phyloP scores from a whole-genome alignment of 441 rosid genomes.

The Oxalis stricta region DNA sequence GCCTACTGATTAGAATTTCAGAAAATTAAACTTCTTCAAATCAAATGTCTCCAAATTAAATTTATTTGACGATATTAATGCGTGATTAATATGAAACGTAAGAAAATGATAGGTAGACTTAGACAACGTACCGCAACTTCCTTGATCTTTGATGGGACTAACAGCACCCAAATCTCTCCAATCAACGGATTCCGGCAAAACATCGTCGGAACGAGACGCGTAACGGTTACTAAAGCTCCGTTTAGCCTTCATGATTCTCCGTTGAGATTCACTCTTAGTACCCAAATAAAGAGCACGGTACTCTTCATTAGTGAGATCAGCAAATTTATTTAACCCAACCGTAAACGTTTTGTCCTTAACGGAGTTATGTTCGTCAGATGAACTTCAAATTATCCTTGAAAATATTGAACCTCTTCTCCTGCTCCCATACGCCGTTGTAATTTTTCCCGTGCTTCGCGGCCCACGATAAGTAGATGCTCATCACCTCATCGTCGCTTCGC shows the following conservation, averaged over 20 bases:
- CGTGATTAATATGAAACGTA: neutral
- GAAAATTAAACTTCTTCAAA: too few species aligned
- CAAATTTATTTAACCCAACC: slow-evolving; percentile 45
- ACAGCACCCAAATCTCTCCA: slow-evolving; percentile 58
- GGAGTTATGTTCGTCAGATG: slow-evolving; percentile 40
- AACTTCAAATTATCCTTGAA: slow-evolving; percentile 52
- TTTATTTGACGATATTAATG: too few species aligned
- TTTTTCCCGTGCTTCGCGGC: slow-evolving; percentile 31
- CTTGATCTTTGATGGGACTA: slow-evolving; percentile 47
- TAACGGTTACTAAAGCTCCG: slow-evolving; percentile 26
- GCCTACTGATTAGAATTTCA: too few species aligned
- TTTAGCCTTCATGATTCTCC: slow-evolving; percentile 34
- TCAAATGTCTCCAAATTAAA: too few species aligned
- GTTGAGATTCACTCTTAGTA: slow-evolving; percentile 26
- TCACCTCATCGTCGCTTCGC: slow-evolving; percentile 45
- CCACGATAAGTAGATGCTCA: slow-evolving; percentile 41
- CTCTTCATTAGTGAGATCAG: slow-evolving; percentile 57
- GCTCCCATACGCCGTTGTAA: slow-evolving; percentile 24
- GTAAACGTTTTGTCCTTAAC: slow-evolving; percentile 26
- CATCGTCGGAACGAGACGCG: slow-evolving; percentile 14
- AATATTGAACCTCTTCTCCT: slow-evolving; percentile 29
- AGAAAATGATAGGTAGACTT: neutral
- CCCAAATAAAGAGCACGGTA: slow-evolving; percentile 35
- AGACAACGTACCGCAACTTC: slow-evolving; percentile 36
- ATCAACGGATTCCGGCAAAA: slow-evolving; percentile 36